These are phyloP conservation scores for Pseudoperonospora humuli DNA, from an alignment of 352 stramenopile genomes.

Conservation along the genomic window DNA sequence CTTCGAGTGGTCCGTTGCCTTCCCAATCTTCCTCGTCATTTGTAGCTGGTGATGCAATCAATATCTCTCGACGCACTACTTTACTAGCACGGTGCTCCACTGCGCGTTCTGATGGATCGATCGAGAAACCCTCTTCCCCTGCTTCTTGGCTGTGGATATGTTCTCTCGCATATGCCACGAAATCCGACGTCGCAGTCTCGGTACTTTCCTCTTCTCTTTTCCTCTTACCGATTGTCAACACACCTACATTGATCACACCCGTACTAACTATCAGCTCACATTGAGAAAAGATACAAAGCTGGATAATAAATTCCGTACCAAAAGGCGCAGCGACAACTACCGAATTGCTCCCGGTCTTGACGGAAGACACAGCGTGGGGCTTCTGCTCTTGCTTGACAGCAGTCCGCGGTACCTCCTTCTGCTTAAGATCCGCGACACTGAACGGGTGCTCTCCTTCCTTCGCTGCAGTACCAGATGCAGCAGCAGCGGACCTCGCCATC, in stretches of 20 bases:
- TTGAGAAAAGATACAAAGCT: too few species aligned
- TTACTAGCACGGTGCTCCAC: slow-evolving; percentile 82
- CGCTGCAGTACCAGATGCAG: not conserved
- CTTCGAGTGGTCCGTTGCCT: slow-evolving; percentile 21
- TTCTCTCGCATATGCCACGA: slow-evolving; percentile 67
- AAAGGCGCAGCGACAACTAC: slow-evolving; percentile 1
- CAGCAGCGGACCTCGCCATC: slow-evolving; percentile 1
- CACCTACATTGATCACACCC: too few species aligned
- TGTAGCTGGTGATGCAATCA: slow-evolving; percentile 70
- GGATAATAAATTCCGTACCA: too few species aligned
- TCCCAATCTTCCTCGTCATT: slow-evolving; percentile 80
- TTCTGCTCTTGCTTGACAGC: slow-evolving; percentile 5
- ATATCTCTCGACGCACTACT: slow-evolving; percentile 73
- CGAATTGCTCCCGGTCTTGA: slow-evolving; percentile 6
- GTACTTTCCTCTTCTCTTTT: slow-evolving; percentile 21
- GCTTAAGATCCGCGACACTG: not conserved
- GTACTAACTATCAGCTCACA: not conserved
- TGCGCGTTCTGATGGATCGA: slow-evolving; percentile 74
- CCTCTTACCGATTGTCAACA: slow-evolving; percentile 15
- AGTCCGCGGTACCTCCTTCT: not conserved
- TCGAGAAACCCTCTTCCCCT: slow-evolving; percentile 77
- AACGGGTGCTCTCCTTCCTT: slow-evolving; percentile 3
- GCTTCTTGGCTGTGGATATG: slow-evolving; percentile 74
- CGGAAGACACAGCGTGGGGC: not conserved
- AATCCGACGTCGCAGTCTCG: slow-evolving; percentile 22